Evolutionary conservation across 2,329 filamentous ascomycete species (phyloP).

Genomic region (Thermoascus crustaceus): DNA sequence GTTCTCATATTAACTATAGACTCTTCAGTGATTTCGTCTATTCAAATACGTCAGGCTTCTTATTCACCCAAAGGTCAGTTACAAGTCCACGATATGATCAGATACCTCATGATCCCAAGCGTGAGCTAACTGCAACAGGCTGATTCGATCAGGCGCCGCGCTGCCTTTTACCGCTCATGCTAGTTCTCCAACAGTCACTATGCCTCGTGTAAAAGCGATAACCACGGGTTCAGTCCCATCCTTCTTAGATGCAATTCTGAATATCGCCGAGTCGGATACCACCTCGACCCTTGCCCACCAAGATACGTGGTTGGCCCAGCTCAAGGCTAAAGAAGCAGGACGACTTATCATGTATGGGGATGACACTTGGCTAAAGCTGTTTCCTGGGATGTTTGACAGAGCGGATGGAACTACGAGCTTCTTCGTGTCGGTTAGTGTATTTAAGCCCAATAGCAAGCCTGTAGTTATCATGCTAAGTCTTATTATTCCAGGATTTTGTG

Average conservation of each 20-base stretch:
- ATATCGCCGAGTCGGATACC: conserved; percentile 90
- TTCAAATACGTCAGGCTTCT: conserved; percentile 67
- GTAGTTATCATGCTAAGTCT: conserved; percentile 9
- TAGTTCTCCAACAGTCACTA: conserved; percentile 93
- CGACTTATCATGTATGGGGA: conserved; percentile 93
- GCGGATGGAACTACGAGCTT: conserved; percentile 94
- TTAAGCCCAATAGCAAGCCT: conserved; percentile 1
- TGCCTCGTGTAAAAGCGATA: conserved; percentile 95
- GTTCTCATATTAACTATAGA: no score
- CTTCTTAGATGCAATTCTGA: conserved; percentile 92
- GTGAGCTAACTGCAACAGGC: conserved; percentile 39
- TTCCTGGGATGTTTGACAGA: conserved; percentile 78
- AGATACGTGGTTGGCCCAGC: conserved; percentile 93
- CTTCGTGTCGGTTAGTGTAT: conserved; percentile 75
- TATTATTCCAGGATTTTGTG: conserved; percentile 67
- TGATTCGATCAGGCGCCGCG: conserved; percentile 75
- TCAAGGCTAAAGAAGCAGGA: conserved; percentile 62
- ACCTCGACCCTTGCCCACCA: conserved; percentile 78
- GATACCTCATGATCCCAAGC: background rate
- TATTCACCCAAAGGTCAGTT: conserved; percentile 72
- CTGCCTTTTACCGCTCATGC: conserved; percentile 94
- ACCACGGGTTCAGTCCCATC: conserved; percentile 98
- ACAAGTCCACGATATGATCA: background rate
- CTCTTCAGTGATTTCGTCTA: conserved; percentile 80
- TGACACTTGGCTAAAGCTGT: conserved; percentile 96